Evolutionary conservation across 371 early-diverging fungal genomes (phyloP).

Genomic region (Mortierella sp.): DNA sequence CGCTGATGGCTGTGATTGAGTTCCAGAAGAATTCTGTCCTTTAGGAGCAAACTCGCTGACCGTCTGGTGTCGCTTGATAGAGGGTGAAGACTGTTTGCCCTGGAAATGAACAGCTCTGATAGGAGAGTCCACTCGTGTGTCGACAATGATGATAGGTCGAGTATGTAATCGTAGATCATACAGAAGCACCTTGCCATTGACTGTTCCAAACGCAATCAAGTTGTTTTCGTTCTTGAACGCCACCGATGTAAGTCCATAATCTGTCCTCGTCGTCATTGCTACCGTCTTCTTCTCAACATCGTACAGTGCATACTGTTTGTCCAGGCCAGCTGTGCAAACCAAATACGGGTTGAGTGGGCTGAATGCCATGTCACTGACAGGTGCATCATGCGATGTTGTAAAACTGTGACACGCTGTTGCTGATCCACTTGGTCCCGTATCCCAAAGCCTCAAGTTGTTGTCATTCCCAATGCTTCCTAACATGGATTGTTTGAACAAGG

Average conservation of each 20-base stretch:
- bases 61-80: conserved; percentile 27
- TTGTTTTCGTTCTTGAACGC: conserved; percentile 59
- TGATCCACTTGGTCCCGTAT: conserved; percentile 51
- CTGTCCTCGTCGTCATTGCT: conserved; percentile 48
- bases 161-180: conserved; percentile 53
- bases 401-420: conserved; percentile 53
- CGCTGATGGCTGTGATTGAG: conserved; percentile 4
- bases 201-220: conserved; percentile 57
- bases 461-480: conserved; percentile 64
- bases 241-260: conserved; percentile 50
- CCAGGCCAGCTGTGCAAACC: conserved; percentile 61
- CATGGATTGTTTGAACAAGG: conserved; percentile 51
- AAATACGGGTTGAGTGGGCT: conserved; percentile 63
- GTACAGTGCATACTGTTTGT: conserved; percentile 59
- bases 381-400: conserved; percentile 54
- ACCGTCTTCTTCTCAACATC: conserved; percentile 56
- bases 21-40: conserved; percentile 40
- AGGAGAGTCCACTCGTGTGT: conserved; percentile 29
- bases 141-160: conserved; percentile 46
- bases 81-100: conserved; percentile 26
- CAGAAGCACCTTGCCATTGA: conserved; percentile 51
- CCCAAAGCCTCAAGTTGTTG: conserved; percentile 63
- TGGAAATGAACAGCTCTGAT: conserved; percentile 54
- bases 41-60: conserved; percentile 26
- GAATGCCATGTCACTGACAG: conserved; percentile 62